Percentiles rank a stretch among this genome's conserved stretches.
Conservation (phyloP, 768 basidiomycete species). For the Hortiboletus flavorubellus region DNA sequence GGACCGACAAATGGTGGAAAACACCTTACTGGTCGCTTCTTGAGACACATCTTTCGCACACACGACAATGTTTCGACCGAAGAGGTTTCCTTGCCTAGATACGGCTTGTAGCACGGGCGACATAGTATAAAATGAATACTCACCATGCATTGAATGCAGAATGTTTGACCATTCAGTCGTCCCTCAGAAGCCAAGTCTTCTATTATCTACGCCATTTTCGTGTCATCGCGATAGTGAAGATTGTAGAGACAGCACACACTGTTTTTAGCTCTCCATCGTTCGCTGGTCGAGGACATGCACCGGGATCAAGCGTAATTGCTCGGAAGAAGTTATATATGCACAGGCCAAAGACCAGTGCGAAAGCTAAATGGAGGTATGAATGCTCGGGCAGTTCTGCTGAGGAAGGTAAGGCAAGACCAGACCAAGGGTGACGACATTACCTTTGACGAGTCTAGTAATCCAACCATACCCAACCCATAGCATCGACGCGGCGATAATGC, state of each 20-base stretch:
- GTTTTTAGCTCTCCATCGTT: conserved; percentile 86
- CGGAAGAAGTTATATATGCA: conserved; percentile 92
- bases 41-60: conserved; percentile 86
- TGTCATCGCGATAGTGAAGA: background rate
- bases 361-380: conserved; percentile 71
- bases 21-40: conserved; percentile 86
- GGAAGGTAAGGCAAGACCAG: background rate
- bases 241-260: conserved; percentile 41
- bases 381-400: conserved; percentile 71
- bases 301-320: conserved; percentile 84
- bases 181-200: conserved; percentile 89
- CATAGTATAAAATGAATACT: conserved; percentile 14
- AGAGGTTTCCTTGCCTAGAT: conserved; percentile 79
- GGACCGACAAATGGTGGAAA: background rate
- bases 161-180: conserved; percentile 90
- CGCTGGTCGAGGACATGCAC: conserved; percentile 74
- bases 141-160: conserved; percentile 95
- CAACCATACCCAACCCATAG: conserved; percentile 86
- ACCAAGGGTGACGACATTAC: conserved; percentile 37
- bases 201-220: conserved; percentile 56
- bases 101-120: background rate
- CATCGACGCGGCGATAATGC: conserved; percentile 83
- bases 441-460: conserved; percentile 70
- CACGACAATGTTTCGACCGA: conserved; percentile 91
- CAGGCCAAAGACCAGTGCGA: conserved; percentile 62